These are phyloP conservation scores for Termitomyces sp. DNA, from an alignment of 768 basidiomycete genomes.

Conservation along the genomic window DNA sequence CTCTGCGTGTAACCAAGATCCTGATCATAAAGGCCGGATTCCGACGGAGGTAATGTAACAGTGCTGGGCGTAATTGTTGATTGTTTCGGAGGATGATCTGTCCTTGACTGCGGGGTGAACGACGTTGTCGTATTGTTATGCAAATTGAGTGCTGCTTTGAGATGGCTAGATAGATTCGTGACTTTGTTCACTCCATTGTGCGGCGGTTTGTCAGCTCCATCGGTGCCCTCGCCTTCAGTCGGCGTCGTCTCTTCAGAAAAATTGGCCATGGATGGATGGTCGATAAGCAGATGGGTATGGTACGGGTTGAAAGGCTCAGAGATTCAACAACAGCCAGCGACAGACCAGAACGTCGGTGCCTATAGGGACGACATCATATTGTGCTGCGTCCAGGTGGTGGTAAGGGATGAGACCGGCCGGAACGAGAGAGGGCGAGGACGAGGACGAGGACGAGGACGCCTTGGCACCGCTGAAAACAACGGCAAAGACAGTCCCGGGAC, in stretches of 20 bases:
- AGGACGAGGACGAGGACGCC: constrained; percentile 12
- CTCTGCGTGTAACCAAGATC: constrained; percentile 43
- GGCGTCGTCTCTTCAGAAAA: constrained; percentile 45
- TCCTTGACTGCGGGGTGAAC: constrained; percentile 7
- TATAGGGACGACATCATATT: constrained; percentile 41
- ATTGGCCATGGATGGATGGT: constrained; percentile 31
- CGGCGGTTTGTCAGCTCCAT: constrained; percentile 58
- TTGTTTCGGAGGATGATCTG: constrained; percentile 6
- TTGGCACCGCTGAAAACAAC: constrained; percentile 13
- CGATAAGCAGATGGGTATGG: constrained; percentile 11
- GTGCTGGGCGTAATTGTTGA: constrained; percentile 5
- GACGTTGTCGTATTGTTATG: constrained; percentile 15
- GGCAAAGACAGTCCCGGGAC: neutral
- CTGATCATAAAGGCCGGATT: constrained; percentile 41
- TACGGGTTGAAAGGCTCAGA: constrained; percentile 5
- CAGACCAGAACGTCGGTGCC: constrained; percentile 11
- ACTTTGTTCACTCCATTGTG: constrained; percentile 21
- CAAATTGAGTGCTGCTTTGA: constrained; percentile 19
- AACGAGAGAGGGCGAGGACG: constrained; percentile 12
- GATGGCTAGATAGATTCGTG: constrained; percentile 18
- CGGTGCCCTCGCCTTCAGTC: constrained; percentile 50
- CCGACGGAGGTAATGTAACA: constrained; percentile 48
- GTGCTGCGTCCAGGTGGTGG: constrained; percentile 29
- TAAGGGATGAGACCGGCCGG: constrained; percentile 18
- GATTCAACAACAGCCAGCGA: constrained; percentile 12